Percentiles rank a stretch among this genome's conserved stretches.
These are phyloP conservation scores for Aspergillus sparsus DNA, from an alignment of 495 filamentous ascomycete genomes.

Conservation along the genomic window DNA sequence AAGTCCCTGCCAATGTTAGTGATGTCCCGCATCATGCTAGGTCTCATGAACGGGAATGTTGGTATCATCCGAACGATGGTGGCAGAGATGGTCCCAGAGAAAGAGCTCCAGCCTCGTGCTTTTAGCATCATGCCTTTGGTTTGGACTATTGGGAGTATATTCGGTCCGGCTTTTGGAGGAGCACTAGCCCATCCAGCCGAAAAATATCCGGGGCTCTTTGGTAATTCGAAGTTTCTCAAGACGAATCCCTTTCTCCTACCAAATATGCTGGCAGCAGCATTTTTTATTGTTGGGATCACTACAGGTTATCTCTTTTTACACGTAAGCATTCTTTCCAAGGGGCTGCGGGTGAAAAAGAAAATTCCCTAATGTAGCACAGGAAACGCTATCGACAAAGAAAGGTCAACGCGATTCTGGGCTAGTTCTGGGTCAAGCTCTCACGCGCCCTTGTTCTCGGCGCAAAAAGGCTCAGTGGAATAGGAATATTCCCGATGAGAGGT, in stretches of 20 bases:
- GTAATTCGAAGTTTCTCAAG: constrained; percentile 63
- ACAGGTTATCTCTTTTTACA: constrained; percentile 72
- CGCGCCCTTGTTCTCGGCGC: constrained; percentile 30
- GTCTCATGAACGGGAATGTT: constrained; percentile 74
- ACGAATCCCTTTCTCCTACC: constrained; percentile 80
- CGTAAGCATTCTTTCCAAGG: constrained; percentile 24
- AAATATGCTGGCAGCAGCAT: constrained; percentile 68
- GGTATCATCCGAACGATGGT: constrained; percentile 83
- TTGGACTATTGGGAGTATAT: constrained; percentile 80
- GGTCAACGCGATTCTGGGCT: constrained; percentile 68
- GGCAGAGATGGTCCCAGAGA: constrained; percentile 78
- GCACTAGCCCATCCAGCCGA: constrained; percentile 74
- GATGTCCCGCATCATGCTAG: constrained; percentile 64
- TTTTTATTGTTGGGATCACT: constrained; percentile 73
- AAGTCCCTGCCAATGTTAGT: constrained; percentile 72
- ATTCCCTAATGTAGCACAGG: constrained; percentile 39
- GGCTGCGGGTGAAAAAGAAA: not conserved
- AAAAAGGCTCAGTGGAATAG: constrained; percentile 18
- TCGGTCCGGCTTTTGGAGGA: constrained; percentile 87
- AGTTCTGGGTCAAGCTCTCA: constrained; percentile 57
- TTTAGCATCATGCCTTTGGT: constrained; percentile 84
- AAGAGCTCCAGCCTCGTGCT: constrained; percentile 75
- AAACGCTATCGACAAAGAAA: constrained; percentile 70
- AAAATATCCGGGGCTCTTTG: constrained; percentile 69
- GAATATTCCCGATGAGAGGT: constrained; percentile 42